Evolutionary conservation across 768 basidiomycete species (phyloP), one percentile per base, ranked within the genome.

Genomic region (Mycena epipterygia): DNA sequence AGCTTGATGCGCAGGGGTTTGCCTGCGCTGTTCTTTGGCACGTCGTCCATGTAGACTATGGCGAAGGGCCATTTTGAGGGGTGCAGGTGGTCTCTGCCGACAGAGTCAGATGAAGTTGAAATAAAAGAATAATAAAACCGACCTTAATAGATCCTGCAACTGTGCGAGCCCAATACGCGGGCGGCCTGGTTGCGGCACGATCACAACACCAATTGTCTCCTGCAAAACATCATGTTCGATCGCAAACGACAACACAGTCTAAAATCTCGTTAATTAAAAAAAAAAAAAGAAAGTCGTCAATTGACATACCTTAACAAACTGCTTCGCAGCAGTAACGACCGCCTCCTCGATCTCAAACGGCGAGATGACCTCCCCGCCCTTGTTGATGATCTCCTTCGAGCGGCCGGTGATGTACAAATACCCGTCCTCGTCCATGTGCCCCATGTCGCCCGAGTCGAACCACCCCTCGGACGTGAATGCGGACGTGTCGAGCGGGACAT

Each of bases 261-360:
- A 42, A 14, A 35, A 35, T n/a, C 5, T 7, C n/a, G 32, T 35
- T 19, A 2, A 49, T 51, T 9, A 30, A 33, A 2, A 12, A n/a
- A 23, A n/a, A 21, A 30, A 32, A 30, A 2, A 19, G 6, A 55
- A 32, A 55, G 17, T 11, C 30, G n/a, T 46, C 7, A 32, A 33
- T 27, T n/a, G 41, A 29, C 13, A 32, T 60, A 84, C 84, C 79
- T 83, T 83, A 25, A 86, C 84, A 39, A 75, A 76, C 44, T 79
- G 79, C 76, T 81, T 84, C 6, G 84, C 84, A 14, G 81, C 83
- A 21, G 79, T 82, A 44, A 81, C 77, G 42, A 91, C 78, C 5
- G 89, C 89, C 63, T 89, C 86, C 77, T 91, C 89, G 27, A 91
- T 79, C 78, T 91, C 89, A 66, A 90, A 86, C 1, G 89, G 89